Conservation (phyloP, 202 grass and related monocot species). For the Zoysia matrella region DNA sequence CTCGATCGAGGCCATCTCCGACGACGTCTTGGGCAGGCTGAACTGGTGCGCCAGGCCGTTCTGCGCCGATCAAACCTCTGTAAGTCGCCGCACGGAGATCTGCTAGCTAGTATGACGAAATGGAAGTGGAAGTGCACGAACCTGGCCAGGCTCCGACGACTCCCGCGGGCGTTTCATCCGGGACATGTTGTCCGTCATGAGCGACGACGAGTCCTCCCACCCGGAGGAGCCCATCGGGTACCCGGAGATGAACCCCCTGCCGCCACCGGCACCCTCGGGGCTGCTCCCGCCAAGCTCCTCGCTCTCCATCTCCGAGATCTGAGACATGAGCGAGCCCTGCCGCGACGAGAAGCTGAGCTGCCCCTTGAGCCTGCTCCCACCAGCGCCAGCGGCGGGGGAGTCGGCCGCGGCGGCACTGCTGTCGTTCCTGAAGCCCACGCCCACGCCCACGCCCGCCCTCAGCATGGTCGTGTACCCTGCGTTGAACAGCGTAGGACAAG, state of each 20-base stretch:
- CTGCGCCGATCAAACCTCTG: slow-evolving; percentile 33
- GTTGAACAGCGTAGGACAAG: neutral
- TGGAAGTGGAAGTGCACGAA: slow-evolving; percentile 14
- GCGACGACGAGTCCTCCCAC: neutral
- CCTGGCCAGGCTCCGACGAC: slow-evolving; percentile 57
- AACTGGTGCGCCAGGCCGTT: slow-evolving; percentile 80
- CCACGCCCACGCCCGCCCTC: slow-evolving; percentile 58
- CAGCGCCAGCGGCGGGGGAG: too few relatives aligned
- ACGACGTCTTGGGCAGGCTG: slow-evolving; percentile 80
- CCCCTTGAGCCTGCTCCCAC: too few relatives aligned
- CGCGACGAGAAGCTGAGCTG: slow-evolving; percentile 40
- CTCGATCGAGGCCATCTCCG: slow-evolving; percentile 79
- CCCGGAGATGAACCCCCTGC: too few relatives aligned
- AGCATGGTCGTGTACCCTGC: slow-evolving; percentile 82
- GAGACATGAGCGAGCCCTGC: slow-evolving; percentile 92
- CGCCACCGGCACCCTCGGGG: slow-evolving; percentile 37
- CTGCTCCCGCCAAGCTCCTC: slow-evolving; percentile 80
- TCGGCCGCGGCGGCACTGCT: too few relatives aligned
- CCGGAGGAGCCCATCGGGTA: too few relatives aligned
- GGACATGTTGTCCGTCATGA: slow-evolving; percentile 67
- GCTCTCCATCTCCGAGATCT: slow-evolving; percentile 93
- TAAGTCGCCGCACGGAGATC: neutral
- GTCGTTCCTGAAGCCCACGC: too few relatives aligned
- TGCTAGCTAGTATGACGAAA: neutral
- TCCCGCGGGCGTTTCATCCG: slow-evolving; percentile 69